phyloP scores from a whole-genome alignment of 2,329 filamentous ascomycete species.

The Colletotrichum sp. region DNA sequence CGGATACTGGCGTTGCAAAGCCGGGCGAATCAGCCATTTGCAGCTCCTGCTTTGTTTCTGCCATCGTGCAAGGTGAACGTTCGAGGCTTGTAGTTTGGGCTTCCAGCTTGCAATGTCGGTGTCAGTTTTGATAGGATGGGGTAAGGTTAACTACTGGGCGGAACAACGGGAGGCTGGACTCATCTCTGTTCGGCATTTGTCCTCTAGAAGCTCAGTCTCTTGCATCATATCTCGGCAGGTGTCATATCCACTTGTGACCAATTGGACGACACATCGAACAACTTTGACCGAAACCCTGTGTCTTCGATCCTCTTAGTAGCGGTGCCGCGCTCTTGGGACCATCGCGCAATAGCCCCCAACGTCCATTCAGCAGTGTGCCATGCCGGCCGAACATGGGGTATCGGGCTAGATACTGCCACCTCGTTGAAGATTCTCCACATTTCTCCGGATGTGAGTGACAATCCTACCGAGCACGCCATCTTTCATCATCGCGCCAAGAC shows the following conservation, averaged over 20 bases:
- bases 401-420: neutral
- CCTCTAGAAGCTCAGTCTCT: neutral
- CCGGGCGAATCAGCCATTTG: neutral
- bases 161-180: neutral
- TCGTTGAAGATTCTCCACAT: neutral
- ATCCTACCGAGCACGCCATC: conserved; percentile 6
- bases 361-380: neutral
- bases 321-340: conserved; percentile 5
- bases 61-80: neutral
- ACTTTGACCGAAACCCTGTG: neutral
- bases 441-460: neutral
- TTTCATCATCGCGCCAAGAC: conserved; percentile 17
- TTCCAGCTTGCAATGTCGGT: neutral
- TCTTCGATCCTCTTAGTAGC: neutral
- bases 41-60: neutral
- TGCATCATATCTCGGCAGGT: neutral
- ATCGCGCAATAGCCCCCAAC: conserved; percentile 5
- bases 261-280: neutral
- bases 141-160: neutral
- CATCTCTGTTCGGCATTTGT: conserved; percentile 1
- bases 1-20: neutral
- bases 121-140: neutral
- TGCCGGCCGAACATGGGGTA: neutral
- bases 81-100: too few relatives aligned
- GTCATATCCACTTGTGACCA: neutral